Base-by-base conservation (phyloP, 1,139 yeast species). In the Oligophagozyma castellii region DNA sequence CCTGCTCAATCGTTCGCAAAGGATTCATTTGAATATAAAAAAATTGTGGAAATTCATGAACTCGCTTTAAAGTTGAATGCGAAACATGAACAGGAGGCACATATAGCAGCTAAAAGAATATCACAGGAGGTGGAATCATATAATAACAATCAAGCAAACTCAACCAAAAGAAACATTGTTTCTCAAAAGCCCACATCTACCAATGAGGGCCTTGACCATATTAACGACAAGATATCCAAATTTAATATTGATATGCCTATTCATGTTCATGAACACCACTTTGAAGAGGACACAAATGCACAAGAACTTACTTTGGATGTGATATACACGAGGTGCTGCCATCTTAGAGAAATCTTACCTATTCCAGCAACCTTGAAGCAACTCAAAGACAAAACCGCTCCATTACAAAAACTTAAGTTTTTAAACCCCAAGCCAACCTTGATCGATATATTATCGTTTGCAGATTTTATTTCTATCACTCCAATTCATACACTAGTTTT, bases 351-450 rank as follows among this genome's bases (percentile, higher is more conserved):
- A 44, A 76, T 76, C 32, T 50, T 76, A 16, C 84, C 86, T 0
- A 74, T 76, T 26, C 83, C 89, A 2, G 81, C 86, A 0, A 75
- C 80, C 7, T 48, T 77, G 35, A 76, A 74, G 44, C 92, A 78
- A 46, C 63, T 86, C 35, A 79, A 76, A 46, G 73, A 73, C 36
- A 80, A 79, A 43, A 55, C 73, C 0, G 68, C 74, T 26, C 94
- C 95, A 1, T 59, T 86, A 29, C 80, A 77, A 37, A 75, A 76
- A 5, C 58, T 86, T 37, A 78, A 81, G 46, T 64, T 86, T 53
- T 62, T 83, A 43, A 86, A 86, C 51, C 94, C 95, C 3, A 73
- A 74, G 38, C 96, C 96, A 2, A 84, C 96, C 0, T 56, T 84
- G 40, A 81, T 86, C 40, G 96, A 86, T 56, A 70, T 84, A 4